phyloP scores from a whole-genome alignment of 345 rosid genomes.

The Erucastrum elatum region DNA sequence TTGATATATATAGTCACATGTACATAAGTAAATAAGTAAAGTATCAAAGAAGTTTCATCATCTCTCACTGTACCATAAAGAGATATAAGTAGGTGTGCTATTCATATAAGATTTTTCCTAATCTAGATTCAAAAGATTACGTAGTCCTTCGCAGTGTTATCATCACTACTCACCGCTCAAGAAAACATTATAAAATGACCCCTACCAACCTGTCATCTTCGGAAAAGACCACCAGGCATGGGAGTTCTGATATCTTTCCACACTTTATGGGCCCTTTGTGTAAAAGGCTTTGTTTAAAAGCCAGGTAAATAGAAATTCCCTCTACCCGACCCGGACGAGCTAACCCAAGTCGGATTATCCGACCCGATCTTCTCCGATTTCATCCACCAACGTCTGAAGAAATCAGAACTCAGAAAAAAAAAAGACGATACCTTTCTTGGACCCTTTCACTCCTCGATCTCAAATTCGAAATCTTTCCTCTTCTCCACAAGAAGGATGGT shows the following conservation, averaged over 20 bases:
- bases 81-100: conserved; percentile 1
- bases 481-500: conserved; percentile 38
- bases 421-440: conserved; percentile 7
- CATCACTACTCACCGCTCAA: background rate
- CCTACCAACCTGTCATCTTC: conserved; percentile 26
- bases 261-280: conserved; percentile 29
- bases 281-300: background rate
- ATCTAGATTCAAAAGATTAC: background rate
- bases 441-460: conserved; percentile 3
- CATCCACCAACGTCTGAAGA: conserved; percentile 1
- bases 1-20: background rate
- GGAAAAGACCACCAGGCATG: too few relatives aligned
- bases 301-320: background rate
- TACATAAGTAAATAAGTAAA: background rate
- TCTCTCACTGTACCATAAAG: background rate
- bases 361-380: background rate
- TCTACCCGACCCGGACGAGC: background rate
- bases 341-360: background rate
- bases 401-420: conserved; percentile 14
- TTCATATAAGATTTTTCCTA: conserved; percentile 8
- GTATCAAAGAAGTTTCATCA: background rate
- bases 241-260: too few relatives aligned
- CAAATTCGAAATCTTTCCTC: background rate
- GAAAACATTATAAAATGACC: background rate
- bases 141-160: background rate